These are phyloP conservation scores for Mayamaea pseudoterrestris DNA, from an alignment of 108 stramenopile genomes.

Conservation along the genomic window DNA sequence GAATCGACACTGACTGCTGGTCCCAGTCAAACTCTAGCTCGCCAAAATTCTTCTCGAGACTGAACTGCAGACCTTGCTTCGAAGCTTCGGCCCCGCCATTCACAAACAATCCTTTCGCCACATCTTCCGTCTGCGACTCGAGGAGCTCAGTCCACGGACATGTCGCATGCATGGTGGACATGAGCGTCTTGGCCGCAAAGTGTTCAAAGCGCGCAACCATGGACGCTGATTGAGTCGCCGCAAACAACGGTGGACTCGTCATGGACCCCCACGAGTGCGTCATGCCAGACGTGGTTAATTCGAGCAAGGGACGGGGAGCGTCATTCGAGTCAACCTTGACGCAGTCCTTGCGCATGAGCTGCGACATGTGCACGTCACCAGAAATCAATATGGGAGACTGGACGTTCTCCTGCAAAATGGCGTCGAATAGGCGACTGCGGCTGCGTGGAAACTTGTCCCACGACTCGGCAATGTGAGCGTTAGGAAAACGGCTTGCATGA, in stretches of 20 bases:
- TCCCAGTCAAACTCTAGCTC: conserved; percentile 55
- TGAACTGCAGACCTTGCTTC: conserved; percentile 29
- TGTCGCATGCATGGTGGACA: conserved; percentile 15
- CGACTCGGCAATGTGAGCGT: conserved; percentile 43
- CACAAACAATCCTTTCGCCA: background rate
- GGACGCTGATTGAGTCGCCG: background rate
- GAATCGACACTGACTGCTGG: conserved; percentile 5
- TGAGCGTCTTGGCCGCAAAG: conserved; percentile 9
- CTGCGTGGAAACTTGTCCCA: conserved; percentile 48
- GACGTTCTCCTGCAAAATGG: conserved; percentile 30
- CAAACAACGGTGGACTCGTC: background rate
- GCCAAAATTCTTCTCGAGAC: conserved; percentile 47
- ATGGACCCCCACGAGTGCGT: conserved; percentile 46
- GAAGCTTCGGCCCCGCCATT: conserved; percentile 18
- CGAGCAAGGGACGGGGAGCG: conserved; percentile 31
- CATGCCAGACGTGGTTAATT: conserved; percentile 67
- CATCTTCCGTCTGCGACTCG: conserved; percentile 4
- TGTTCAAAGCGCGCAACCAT: conserved; percentile 1
- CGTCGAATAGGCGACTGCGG: conserved; percentile 34
- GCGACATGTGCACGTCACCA: conserved; percentile 77
- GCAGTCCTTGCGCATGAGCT: conserved; percentile 61
- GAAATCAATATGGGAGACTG: conserved; percentile 41
- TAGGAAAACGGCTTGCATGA: conserved; percentile 35
- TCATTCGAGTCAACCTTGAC: background rate
- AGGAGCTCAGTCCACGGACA: conserved; percentile 40